Evolutionary conservation across 139 green algal genomes (phyloP), one percentile per base, ranked within the genome.

Genomic region (Chlamydomonas asymmetrica): DNA sequence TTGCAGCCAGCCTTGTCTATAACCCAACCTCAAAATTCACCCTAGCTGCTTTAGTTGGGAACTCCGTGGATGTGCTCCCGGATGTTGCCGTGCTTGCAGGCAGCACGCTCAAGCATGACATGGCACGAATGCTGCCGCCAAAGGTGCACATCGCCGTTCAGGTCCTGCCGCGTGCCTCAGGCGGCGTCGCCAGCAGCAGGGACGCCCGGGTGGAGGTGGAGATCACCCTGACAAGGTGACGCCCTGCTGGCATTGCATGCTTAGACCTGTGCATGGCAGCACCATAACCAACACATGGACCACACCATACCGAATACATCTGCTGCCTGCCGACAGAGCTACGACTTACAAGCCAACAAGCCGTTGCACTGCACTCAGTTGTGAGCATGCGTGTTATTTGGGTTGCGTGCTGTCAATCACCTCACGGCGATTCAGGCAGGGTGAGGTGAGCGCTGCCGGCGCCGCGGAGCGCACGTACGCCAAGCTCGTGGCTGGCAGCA

Each of bases 401-500:
- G 35, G 7, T 9, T 43, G 7, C 8, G 34, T 29, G 10, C 62
- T 43, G 9, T 48, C 38, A 7, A 13, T 18, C 7, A 8, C 22
- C 35, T 9, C 9, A 16, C 32, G 10, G 62, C 10, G 25, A 25
- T 7, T 7, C 18, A 7, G 10, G 31, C 35, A 32, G 13, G 35
- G 50, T 8, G 67, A 52, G 35, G 25, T n/a, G 27, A 23, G 3
- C 59, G 20, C 31, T 41, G 49, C 32, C 40, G 35, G 43, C 18
- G 22, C 25, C 29, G 8, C 22, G n/a, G 62, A 5, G 22, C 40
- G 45, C 20, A 81, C 57, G 22, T 57, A 74, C 37, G 86, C 74
- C 0, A 63, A 75, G n/a, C 81, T 96, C 73, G 66, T 95, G 35
- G 81, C 88, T 13, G 89, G 91, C 65, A 88, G 81, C 65, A 43